Evolutionary conservation across 805 yeast species (phyloP), one percentile per base, ranked within the genome.

Genomic region (Pichia manshurica): DNA sequence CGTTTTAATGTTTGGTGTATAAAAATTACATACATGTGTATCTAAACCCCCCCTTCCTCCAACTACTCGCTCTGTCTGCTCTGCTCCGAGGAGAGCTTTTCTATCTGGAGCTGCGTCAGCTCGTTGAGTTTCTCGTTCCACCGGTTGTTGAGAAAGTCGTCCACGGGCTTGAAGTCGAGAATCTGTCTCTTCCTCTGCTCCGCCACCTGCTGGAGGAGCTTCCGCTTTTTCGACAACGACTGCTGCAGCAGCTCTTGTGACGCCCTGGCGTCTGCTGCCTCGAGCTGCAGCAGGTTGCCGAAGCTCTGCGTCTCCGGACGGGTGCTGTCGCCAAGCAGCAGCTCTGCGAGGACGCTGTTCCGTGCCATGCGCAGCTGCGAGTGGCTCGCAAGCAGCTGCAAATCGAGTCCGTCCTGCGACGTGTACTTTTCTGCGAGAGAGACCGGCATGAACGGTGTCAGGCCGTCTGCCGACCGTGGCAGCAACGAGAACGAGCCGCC

Each of bases 121-220:
- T 64, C 64, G 42, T 67, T 65, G 23, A 80, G 59, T 22, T 73
- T 75, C 7, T 74, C 76, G 39, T 63, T 65, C 84, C 85, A 79
- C 54, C 76, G 64, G 9, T 68, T 65, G n/a, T 65, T 60, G 46
- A 78, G 62, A 48, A 73, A 74, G 29, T 69, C 71, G 46, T 72
- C 58, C 22, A 70, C 67, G 0, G 79, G 77, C 52, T 67, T 65
- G 45, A 66, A 71, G 16, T 72, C 69, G 4, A 55, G 28, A 59
- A 80, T 81, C 42, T 70, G 56, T 29, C 58, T 60, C 52, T 73
- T 69, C 21, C 87, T 61, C 21, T 63, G 63, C 12, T 44, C 51
- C 40, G 73, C 69, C 15, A 78, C 47, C 5, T 72, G 76, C 5
- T 74, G 74, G 8, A 77, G 63, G 39, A 61, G 64, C 43, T 75